These are phyloP conservation scores for Botrytis porri DNA, from an alignment of 2,329 filamentous ascomycete species.

Conservation along the genomic window DNA sequence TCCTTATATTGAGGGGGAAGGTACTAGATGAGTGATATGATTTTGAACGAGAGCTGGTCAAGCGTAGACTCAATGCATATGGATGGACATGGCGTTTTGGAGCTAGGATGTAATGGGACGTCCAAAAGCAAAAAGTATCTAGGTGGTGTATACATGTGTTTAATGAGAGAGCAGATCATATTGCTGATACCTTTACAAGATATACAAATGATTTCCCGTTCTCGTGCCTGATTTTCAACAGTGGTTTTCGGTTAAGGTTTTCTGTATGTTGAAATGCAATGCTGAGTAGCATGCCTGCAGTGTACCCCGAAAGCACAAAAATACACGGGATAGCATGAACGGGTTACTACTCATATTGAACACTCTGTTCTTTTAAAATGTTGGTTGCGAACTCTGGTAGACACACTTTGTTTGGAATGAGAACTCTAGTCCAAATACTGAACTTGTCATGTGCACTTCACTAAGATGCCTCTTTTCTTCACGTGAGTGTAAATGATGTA, in stretches of 20 bases:
- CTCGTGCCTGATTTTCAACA: background rate
- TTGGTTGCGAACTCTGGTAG: background rate
- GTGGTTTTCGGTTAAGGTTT: background rate
- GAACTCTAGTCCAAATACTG: background rate
- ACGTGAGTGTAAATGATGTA: background rate
- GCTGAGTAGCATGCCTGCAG: too few relatives aligned
- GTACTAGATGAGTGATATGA: slow-evolving; percentile 11
- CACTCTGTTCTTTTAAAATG: background rate
- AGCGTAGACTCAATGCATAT: slow-evolving; percentile 9
- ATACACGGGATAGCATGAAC: too few relatives aligned
- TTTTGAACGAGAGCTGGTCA: background rate
- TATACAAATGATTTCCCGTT: background rate
- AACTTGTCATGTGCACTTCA: background rate
- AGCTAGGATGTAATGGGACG: slow-evolving; percentile 1
- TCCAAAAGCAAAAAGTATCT: slow-evolving; percentile 14
- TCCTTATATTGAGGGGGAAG: slow-evolving; percentile 3
- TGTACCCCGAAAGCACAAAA: too few relatives aligned
- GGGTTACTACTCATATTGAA: background rate
- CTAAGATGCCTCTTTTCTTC: background rate
- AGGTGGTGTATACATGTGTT: slow-evolving; percentile 3
- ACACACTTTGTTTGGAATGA: background rate
- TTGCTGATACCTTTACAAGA: slow-evolving; percentile 12
- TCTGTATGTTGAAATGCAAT: too few relatives aligned
- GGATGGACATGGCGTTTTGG: slow-evolving; percentile 11
- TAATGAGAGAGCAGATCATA: slow-evolving; percentile 5